Evolutionary conservation across 1,284 basidiomycete species (phyloP), one percentile per base, ranked within the genome.

Genomic region (Trametes sp.): DNA sequence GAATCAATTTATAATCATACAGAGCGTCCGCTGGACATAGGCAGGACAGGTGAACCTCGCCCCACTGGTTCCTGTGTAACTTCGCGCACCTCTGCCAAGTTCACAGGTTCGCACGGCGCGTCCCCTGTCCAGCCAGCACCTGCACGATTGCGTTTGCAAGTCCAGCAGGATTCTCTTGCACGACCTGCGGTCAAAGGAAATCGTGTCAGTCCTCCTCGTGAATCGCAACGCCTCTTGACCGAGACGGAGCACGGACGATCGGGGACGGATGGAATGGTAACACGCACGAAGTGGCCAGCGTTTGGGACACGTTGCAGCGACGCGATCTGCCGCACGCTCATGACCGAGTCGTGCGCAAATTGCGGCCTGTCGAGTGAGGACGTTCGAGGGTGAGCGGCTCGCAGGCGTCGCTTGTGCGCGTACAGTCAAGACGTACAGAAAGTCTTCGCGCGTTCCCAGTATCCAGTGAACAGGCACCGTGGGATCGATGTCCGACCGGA

Each of bases 211-310:
- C 6, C 9, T 11, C 29, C 28, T 9, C 26, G 14, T 13, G 46
- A 14, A 7, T 16, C 26, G n/a, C 24, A 29, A 16, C n/a, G 14
- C n/a, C n/a, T n/a, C 2, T 2, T n/a, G n/a, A n/a, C n/a, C n/a
- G n/a, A n/a, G n/a, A n/a, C n/a, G n/a, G n/a, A n/a, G n/a, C n/a
- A n/a, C n/a, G n/a, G n/a, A n/a, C n/a, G n/a, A n/a, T n/a, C n/a
- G 42, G 42, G 24, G 42, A 26, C 11, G 42, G 14, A 23, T 13
- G 24, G 42, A 26, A 4, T 4, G 38, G 38, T 21, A 24, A 45
- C 42, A 1, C 62, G 11, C 26, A 64, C 62, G 23, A 60, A 64
- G 23, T 64, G 62, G 10, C 58, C 62, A 4, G 54, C 62, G 11
- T 57, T 44, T 10, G 57, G 44, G 1, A 64, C 54, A 9, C 14